Base-by-base conservation (phyloP, 352 stramenopile species). In the Phytophthora multivora region DNA sequence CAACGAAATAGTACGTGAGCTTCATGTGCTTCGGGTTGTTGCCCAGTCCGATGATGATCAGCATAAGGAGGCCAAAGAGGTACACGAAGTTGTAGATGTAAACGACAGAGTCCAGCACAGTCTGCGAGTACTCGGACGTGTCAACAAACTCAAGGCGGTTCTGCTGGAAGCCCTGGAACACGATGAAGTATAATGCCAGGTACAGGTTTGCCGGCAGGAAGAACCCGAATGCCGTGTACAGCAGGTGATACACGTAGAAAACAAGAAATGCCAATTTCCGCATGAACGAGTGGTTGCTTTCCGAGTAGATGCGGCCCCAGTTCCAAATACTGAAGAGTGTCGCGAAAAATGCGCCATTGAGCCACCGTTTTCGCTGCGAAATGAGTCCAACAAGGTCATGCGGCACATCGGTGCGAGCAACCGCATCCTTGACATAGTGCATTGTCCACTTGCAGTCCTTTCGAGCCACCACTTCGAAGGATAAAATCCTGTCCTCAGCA, bases 11-110 rank as follows among this genome's bases (percentile, higher is more conserved):
- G 66, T 93, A 92, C 35, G 79, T 93, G 49, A 91, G 73, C 58
- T 89, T 90, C 79, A 94, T 91, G 62, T 94, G 87, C 72, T 96
- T 92, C 16, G 85, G 85, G 51, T 90, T 93, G 75, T 96, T 96
- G 50, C 87, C 87, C 8, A 96, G 64, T 1, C 85, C 83, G 47
- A 96, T 91, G 54, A 93, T 94, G 38, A 96, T 80, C 47, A 94
- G 73, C 75, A 90, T 93, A 51, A 91, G 67, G 38, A 96, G 52
- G 0, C 78, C 81, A 33, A 94, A 90, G 18, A 90, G 75, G 66
- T 93, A 96, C 25, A 77, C 54, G 36, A 89, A 71, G 66, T 93
- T 93, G 78, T 84, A 96, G 10, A 92, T 66, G 57, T 91, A 92
- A 38, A 93, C 83, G 5, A 66, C 71, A 48, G 73, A 60, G 56